Base-by-base conservation (phyloP, 176 grass and related monocot genomes). In the Poa annua region DNA sequence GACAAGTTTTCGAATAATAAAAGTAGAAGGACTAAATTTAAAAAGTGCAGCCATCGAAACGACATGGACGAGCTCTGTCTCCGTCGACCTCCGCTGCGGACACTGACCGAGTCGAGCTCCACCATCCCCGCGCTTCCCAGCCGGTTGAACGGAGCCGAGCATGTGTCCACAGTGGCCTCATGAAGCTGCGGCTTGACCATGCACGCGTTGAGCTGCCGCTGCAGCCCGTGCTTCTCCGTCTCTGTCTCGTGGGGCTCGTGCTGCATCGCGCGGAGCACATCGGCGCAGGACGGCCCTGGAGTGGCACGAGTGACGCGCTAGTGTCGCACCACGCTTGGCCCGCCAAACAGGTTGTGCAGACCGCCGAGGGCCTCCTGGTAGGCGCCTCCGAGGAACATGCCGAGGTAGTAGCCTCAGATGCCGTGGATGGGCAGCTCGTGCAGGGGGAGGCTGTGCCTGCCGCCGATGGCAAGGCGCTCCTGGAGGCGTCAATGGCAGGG, bases 361-460 rank as follows among this genome's bases (percentile, higher is more conserved):
- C 96, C 93, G 6, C 96, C 93, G 12, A 98, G 92, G 6, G 92
- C 93, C 85, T 98, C 96, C 89, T 98, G 96, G 87, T 98, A 98
- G 39, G 96, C 93, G 77, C 96, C 96, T 7, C 96, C 96, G 53
- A 98, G 80, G 80, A 98, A 98, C 96, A 98, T 98, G 75, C 96
- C 96, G n/a, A 98, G 78, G 82, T 92, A 95, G 87, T 98, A 98
- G 10, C 92, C 83, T 7, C 86, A 39, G 16, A 78, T 81, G 38
- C 85, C 84, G 66, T 81, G 80, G 57, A 47, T 24, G 11, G 82
- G 32, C 22, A 97, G 76, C 60, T 97, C 90, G 79, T 97, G 95
- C 81, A 97, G 88, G 2, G 95, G 92, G 3, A 94, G 84, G 82
- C 90, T 97, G 39, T 78, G 75, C 81, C 82, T 67, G 61, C 92